These are phyloP conservation scores for Naganishia vaughanmartiniae DNA, from an alignment of 768 basidiomycete genomes.

Conservation along the genomic window DNA sequence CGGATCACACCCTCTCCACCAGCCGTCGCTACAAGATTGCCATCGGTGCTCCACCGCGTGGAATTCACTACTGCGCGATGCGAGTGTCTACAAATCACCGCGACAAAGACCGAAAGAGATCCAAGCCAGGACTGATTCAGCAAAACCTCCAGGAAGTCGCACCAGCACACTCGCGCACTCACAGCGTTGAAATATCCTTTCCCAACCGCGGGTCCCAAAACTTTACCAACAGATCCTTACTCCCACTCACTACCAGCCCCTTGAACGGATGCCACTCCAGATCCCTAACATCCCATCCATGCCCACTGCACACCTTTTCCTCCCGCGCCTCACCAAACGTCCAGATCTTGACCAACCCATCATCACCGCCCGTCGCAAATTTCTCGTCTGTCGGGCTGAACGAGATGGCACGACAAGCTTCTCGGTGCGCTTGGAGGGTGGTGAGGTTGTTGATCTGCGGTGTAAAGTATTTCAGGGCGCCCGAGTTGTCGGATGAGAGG, in stretches of 20 bases:
- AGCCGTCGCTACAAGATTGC: conserved; percentile 88
- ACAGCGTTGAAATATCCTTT: conserved; percentile 86
- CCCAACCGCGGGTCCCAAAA: conserved; percentile 98
- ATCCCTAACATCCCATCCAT: conserved; percentile 75
- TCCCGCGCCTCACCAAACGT: conserved; percentile 85
- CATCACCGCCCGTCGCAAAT: conserved; percentile 94
- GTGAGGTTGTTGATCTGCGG: conserved; percentile 98
- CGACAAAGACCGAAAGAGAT: too few relatives aligned
- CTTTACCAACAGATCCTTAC: conserved; percentile 96
- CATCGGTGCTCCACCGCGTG: conserved; percentile 87
- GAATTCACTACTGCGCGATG: conserved; percentile 98
- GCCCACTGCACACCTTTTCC: conserved; percentile 81
- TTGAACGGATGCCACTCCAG: conserved; percentile 99
- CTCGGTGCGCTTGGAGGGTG: conserved; percentile 88
- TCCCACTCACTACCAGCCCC: conserved; percentile 88
- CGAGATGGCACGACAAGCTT: conserved; percentile 84
- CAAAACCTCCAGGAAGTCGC: not conserved
- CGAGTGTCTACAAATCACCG: conserved; percentile 64
- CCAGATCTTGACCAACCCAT: conserved; percentile 93
- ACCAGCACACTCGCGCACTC: conserved; percentile 48
- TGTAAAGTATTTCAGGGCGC: conserved; percentile 97
- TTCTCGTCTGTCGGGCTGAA: conserved; percentile 88
- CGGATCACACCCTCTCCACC: conserved; percentile 92
- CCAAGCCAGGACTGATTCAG: conserved; percentile 10
- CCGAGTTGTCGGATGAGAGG: conserved; percentile 85